phyloP scores from a whole-genome alignment of 2,329 filamentous ascomycete genomes.

The Apiospora malaysiana region DNA sequence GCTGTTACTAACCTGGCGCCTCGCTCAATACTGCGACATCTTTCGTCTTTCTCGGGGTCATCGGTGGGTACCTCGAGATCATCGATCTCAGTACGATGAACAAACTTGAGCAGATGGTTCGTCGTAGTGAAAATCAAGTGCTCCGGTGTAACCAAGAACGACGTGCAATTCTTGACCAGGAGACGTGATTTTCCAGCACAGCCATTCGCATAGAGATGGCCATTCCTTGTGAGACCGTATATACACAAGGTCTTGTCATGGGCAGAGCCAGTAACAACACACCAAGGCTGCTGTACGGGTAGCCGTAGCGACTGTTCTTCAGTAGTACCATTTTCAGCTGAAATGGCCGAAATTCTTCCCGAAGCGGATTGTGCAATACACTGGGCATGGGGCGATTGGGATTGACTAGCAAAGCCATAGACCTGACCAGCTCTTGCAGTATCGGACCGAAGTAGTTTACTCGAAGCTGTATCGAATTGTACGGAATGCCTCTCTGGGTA shows the following conservation, averaged over 20 bases:
- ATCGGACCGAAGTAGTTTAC: slow-evolving; percentile 30
- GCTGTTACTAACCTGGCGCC: slow-evolving; percentile 87
- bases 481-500: slow-evolving; percentile 34
- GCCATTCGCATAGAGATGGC: slow-evolving; percentile 79
- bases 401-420: slow-evolving; percentile 38
- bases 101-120: slow-evolving; percentile 91
- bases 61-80: slow-evolving; percentile 84
- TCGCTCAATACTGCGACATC: slow-evolving; percentile 90
- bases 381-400: slow-evolving; percentile 35
- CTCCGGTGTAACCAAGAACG: slow-evolving; percentile 79
- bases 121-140: slow-evolving; percentile 93
- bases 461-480: slow-evolving; percentile 30
- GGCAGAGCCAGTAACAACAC: slow-evolving; percentile 51
- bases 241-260: slow-evolving; percentile 49
- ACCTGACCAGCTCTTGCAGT: slow-evolving; percentile 38
- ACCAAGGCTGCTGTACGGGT: slow-evolving; percentile 57
- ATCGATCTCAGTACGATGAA: slow-evolving; percentile 74
- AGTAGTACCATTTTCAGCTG: slow-evolving; percentile 39
- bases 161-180: slow-evolving; percentile 87
- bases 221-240: slow-evolving; percentile 74
- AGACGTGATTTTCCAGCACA: slow-evolving; percentile 48
- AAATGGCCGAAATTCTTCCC: background rate
- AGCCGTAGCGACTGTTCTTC: slow-evolving; percentile 41
- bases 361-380: slow-evolving; percentile 32
- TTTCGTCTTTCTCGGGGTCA: slow-evolving; percentile 89